Conservation (phyloP, 2,329 filamentous ascomycete species). For the Fusarium gaditjirri region DNA sequence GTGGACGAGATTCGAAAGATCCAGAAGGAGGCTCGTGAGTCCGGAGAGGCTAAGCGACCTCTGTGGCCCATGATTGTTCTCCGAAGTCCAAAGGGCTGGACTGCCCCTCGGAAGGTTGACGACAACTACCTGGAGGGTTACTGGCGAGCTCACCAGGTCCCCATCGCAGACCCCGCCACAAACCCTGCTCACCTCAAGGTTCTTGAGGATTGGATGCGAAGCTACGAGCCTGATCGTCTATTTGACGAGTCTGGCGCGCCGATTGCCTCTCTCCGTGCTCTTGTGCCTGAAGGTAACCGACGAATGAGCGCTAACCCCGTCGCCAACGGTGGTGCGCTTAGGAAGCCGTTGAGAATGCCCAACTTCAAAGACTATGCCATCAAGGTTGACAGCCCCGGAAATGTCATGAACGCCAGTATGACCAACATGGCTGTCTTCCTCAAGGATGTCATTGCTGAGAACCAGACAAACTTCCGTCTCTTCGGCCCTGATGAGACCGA, state of each 20-base stretch:
- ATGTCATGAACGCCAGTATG: conserved; percentile 71
- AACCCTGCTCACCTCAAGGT: conserved; percentile 74
- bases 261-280: conserved; percentile 68
- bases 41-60: conserved; percentile 75
- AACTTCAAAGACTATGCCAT: conserved; percentile 76
- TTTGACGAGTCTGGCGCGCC: conserved; percentile 74
- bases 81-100: conserved; percentile 84
- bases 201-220: conserved; percentile 81
- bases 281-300: conserved; percentile 72
- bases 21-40: conserved; percentile 77
- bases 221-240: conserved; percentile 78
- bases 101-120: conserved; percentile 76
- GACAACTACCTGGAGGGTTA: conserved; percentile 78
- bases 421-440: conserved; percentile 74
- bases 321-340: conserved; percentile 75
- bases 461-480: conserved; percentile 75
- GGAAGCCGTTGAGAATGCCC: conserved; percentile 74
- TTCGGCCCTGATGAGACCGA: conserved; percentile 85
- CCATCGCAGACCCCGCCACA: conserved; percentile 74
- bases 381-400: conserved; percentile 69
- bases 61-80: conserved; percentile 84
- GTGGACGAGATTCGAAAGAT: conserved; percentile 74
- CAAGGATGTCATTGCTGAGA: conserved; percentile 72
- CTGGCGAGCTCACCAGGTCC: conserved; percentile 83
- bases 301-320: conserved; percentile 84